A percentile compares a stretch with the other conserved stretches of the same genome.
phyloP scores from a whole-genome alignment of 371 early-diverging fungal genomes.

The Rhizopus stolonifer region DNA sequence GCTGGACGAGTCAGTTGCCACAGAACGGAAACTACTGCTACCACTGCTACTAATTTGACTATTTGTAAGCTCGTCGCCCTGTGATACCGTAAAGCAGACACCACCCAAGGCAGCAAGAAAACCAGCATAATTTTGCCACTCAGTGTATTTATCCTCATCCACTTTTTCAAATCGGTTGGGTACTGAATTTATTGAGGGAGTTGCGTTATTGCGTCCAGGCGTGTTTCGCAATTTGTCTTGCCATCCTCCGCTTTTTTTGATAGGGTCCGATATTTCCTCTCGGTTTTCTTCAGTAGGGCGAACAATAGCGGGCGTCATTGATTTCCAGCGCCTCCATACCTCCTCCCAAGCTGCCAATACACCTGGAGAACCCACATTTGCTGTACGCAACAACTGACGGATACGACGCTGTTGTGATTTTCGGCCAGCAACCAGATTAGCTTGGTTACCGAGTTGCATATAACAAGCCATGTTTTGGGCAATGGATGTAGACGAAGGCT shows the following conservation, averaged over 20 bases:
- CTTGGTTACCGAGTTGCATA: conserved; percentile 54
- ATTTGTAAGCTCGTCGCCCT: not conserved
- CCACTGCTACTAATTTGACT: conserved; percentile 1
- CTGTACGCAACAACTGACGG: conserved; percentile 63
- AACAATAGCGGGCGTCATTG: conserved; percentile 41
- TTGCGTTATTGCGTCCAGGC: conserved; percentile 4
- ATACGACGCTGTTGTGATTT: conserved; percentile 75
- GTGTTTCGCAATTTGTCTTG: conserved; percentile 24
- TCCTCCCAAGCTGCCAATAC: conserved; percentile 84
- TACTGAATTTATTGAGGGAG: not conserved
- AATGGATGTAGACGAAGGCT: conserved; percentile 54
- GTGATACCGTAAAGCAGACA: conserved; percentile 43
- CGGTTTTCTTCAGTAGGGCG: conserved; percentile 30
- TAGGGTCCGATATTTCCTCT: conserved; percentile 10
- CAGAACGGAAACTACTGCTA: not conserved
- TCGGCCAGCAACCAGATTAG: conserved; percentile 56
- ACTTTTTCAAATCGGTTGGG: conserved; percentile 11
- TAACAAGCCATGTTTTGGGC: conserved; percentile 71
- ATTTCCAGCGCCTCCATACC: conserved; percentile 74
- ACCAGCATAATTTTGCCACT: conserved; percentile 69
- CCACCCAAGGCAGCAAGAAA: conserved; percentile 69
- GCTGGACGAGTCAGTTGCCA: conserved; percentile 21
- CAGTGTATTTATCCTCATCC: conserved; percentile 32
- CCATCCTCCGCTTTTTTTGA: conserved; percentile 16
- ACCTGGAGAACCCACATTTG: conserved; percentile 68